Conservation (phyloP, 495 filamentous ascomycete genomes). For the Haplographium delicatum region DNA sequence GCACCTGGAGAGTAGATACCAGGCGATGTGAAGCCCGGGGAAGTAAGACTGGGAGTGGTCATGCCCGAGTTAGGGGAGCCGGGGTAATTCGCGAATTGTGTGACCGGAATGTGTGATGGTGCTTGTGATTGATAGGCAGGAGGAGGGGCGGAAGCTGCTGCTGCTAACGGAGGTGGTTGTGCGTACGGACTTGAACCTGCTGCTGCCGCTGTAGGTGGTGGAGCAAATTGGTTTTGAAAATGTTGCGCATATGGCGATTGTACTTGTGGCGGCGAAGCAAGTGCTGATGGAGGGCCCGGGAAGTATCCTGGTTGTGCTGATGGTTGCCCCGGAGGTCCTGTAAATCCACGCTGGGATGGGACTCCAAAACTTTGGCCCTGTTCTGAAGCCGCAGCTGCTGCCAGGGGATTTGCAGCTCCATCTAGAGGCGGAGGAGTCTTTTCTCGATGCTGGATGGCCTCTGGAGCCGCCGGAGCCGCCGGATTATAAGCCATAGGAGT, state of each 20-base stretch:
- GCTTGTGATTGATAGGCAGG: conserved; percentile 20
- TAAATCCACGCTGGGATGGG: conserved; percentile 21
- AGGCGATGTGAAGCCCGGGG: conserved; percentile 27
- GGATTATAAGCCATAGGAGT: conserved; percentile 89
- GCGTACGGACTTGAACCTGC: conserved; percentile 19
- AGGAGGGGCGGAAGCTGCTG: conserved; percentile 27
- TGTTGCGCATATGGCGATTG: conserved; percentile 23
- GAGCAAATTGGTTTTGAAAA: conserved; percentile 19
- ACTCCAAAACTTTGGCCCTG: conserved; percentile 40
- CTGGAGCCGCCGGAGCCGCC: conserved; percentile 78
- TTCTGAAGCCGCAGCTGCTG: conserved; percentile 62
- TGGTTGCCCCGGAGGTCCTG: conserved; percentile 23
- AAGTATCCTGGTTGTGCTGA: conserved; percentile 21
- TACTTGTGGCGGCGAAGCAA: conserved; percentile 4
- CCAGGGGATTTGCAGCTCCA: conserved; percentile 63
- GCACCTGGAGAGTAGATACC: conserved; percentile 24
- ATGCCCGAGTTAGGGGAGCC: conserved; percentile 12
- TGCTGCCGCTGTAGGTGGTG: conserved; percentile 15
- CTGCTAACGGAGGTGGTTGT: conserved; percentile 31
- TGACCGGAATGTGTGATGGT: conserved; percentile 13
- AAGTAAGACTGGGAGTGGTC: conserved; percentile 1
- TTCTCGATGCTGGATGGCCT: conserved; percentile 76
- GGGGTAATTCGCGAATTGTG: conserved; percentile 33
- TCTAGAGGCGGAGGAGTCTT: conserved; percentile 84
- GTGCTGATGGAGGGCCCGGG: conserved; percentile 11